phyloP scores from a whole-genome alignment of 2,329 filamentous ascomycete genomes.

The Emergomyces pasteurianus region DNA sequence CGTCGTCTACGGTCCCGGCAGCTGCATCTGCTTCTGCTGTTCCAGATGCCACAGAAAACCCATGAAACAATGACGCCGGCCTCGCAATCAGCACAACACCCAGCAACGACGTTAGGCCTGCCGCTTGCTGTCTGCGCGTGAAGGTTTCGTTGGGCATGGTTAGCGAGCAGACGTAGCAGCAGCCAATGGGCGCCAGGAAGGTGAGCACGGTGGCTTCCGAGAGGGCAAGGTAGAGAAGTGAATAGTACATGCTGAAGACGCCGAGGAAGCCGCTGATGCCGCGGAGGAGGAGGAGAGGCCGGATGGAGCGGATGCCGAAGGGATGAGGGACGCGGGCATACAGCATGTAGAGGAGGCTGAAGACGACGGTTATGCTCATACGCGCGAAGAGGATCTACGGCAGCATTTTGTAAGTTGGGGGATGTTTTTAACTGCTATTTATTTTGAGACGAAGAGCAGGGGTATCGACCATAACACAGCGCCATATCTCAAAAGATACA shows the following conservation, averaged over 20 bases:
- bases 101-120: constrained; percentile 59
- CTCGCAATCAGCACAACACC: constrained; percentile 77
- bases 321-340: constrained; percentile 54
- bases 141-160: constrained; percentile 62
- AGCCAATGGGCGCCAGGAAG: constrained; percentile 67
- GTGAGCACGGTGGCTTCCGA: constrained; percentile 84
- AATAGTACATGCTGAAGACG: constrained; percentile 67
- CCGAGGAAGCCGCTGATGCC: constrained; percentile 65
- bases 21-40: neutral
- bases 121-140: constrained; percentile 63
- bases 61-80: constrained; percentile 47
- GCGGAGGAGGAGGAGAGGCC: constrained; percentile 54
- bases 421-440: neutral
- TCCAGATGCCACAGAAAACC: constrained; percentile 11
- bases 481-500: neutral
- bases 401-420: neutral
- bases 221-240: constrained; percentile 65
- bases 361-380: constrained; percentile 60
- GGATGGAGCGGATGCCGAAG: constrained; percentile 54
- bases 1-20: constrained; percentile 20
- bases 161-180: constrained; percentile 69
- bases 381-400: constrained; percentile 60
- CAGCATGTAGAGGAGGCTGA: constrained; percentile 63
- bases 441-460: no score
- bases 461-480: no score